Evolutionary conservation across 1,284 basidiomycete species (phyloP).

Genomic region (Puccinia hordei): DNA sequence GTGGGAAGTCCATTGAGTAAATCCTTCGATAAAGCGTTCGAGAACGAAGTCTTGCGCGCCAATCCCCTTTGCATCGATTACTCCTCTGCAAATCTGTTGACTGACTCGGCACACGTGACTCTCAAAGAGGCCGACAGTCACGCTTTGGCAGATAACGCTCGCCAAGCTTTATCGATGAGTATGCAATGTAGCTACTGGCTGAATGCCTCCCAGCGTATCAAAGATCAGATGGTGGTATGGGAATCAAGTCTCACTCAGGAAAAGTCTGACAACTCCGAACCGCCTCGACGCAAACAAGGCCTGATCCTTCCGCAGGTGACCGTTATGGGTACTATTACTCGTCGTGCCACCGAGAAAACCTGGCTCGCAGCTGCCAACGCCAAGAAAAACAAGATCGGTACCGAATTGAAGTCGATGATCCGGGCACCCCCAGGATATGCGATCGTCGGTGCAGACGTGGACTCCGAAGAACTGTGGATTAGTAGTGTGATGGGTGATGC

Average conservation of each 20-base stretch:
- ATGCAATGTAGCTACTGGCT: conserved; percentile 98
- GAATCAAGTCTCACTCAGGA: conserved; percentile 65
- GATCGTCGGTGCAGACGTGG: conserved; percentile 96
- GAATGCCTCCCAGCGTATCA: conserved; percentile 83
- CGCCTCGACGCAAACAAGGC: conserved; percentile 69
- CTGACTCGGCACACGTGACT: conserved; percentile 12
- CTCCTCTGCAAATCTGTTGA: not conserved
- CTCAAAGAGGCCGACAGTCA: conserved; percentile 38
- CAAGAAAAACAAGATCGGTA: conserved; percentile 94
- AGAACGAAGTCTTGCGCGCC: conserved; percentile 74
- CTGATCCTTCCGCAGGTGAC: conserved; percentile 95
- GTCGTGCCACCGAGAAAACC: conserved; percentile 94
- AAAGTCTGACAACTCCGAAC: conserved; percentile 52
- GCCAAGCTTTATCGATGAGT: conserved; percentile 85
- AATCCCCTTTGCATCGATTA: conserved; percentile 58
- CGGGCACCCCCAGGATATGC: conserved; percentile 88
- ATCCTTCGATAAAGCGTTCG: conserved; percentile 82
- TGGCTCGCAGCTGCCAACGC: conserved; percentile 99
- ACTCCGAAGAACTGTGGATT: conserved; percentile 99
- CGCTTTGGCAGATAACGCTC: conserved; percentile 68
- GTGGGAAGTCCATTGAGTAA: conserved; percentile 90
- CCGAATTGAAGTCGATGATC: conserved; percentile 96
- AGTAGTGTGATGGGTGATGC: conserved; percentile 98
- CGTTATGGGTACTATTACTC: conserved; percentile 97
- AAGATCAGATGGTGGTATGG: conserved; percentile 93